Percentiles rank a stretch among this genome's conserved stretches.
Evolutionary conservation across 805 yeast genomes (phyloP).

Genomic region (Yueomyces sp.): DNA sequence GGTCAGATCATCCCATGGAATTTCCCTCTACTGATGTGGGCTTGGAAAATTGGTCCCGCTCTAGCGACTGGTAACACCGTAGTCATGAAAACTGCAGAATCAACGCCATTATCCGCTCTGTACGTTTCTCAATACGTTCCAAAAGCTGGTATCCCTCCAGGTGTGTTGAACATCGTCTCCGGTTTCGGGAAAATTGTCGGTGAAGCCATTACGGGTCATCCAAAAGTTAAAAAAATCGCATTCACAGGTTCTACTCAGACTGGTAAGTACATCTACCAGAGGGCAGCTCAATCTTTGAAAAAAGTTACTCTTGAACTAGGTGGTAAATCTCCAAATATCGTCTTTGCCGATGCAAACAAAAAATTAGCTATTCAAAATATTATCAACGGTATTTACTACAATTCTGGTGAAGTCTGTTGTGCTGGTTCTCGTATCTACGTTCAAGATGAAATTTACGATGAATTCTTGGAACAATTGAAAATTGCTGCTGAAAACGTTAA

Average conservation of each 20-base stretch:
- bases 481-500: slow-evolving; percentile 35
- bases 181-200: slow-evolving; percentile 73
- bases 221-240: slow-evolving; percentile 62
- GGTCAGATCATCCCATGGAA: slow-evolving; percentile 90
- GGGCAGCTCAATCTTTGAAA: slow-evolving; percentile 62
- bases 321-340: slow-evolving; percentile 82
- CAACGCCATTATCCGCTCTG: slow-evolving; percentile 74
- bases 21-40: slow-evolving; percentile 78
- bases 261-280: slow-evolving; percentile 59
- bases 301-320: slow-evolving; percentile 78
- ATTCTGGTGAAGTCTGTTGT: slow-evolving; percentile 89
- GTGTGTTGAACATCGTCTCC: slow-evolving; percentile 68
- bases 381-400: slow-evolving; percentile 67
- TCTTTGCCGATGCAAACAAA: slow-evolving; percentile 63
- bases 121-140: slow-evolving; percentile 48
- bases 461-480: slow-evolving; percentile 45
- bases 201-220: slow-evolving; percentile 55
- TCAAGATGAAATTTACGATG: slow-evolving; percentile 59
- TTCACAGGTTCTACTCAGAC: slow-evolving; percentile 84
- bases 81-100: slow-evolving; percentile 76
- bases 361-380: slow-evolving; percentile 52
- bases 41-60: slow-evolving; percentile 84
- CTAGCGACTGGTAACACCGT: slow-evolving; percentile 77
- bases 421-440: slow-evolving; percentile 84
- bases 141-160: slow-evolving; percentile 73